Conservation (phyloP, 148 eudicot genomes). For the Persicaria tinctoria region DNA sequence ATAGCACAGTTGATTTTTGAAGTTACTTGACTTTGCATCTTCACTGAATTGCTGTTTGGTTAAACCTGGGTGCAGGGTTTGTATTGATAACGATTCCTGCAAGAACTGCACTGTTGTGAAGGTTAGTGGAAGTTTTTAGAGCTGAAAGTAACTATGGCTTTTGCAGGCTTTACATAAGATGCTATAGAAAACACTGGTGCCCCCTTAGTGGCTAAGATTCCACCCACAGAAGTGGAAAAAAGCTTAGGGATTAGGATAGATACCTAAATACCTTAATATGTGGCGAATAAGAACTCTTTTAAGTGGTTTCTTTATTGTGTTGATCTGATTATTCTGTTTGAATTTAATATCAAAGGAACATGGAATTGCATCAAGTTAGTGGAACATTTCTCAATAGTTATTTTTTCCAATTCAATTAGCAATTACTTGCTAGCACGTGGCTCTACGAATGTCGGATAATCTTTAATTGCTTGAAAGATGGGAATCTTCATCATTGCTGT, state of each 20-base stretch:
- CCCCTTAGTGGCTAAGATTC: background rate
- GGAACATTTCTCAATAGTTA: background rate
- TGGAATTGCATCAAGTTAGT: background rate
- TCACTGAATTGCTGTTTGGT: background rate
- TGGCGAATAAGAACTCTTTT: no score
- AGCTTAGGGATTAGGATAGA: background rate
- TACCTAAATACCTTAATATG: background rate
- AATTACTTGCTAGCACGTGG: background rate
- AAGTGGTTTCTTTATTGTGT: background rate
- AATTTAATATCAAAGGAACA: background rate
- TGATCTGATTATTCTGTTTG: background rate
- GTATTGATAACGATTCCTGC: conserved; percentile 60
- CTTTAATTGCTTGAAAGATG: background rate
- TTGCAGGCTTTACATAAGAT: background rate
- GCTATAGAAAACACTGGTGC: background rate
- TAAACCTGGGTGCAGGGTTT: conserved; percentile 43
- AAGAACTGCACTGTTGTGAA: conserved; percentile 75
- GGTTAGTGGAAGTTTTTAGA: conserved; percentile 32
- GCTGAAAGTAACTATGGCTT: background rate
- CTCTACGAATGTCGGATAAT: background rate
- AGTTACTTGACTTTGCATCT: background rate
- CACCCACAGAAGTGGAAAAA: background rate
- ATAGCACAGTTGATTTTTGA: background rate
- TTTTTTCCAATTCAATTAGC: background rate
- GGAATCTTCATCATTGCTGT: background rate